Conservation (phyloP, 495 filamentous ascomycete genomes). For the Penicillium dipodomyicola region DNA sequence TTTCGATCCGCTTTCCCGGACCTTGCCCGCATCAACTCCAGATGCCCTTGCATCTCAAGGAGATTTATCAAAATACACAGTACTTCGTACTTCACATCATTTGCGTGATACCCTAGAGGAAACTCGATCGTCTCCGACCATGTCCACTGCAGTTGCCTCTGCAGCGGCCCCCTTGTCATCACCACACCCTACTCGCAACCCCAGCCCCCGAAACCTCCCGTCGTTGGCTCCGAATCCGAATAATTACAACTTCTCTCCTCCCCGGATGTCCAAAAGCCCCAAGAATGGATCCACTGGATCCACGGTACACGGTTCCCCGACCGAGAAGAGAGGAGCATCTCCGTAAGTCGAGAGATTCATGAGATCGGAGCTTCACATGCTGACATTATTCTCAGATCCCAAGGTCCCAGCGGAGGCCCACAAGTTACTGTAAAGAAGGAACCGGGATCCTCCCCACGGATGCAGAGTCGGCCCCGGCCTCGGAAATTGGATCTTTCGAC, state of each 20-base stretch:
- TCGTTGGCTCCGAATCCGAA: slow-evolving; percentile 35
- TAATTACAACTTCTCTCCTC: slow-evolving; percentile 34
- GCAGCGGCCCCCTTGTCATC: slow-evolving; percentile 47
- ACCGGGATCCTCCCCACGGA: slow-evolving; percentile 76
- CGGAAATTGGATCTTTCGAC: slow-evolving; percentile 86
- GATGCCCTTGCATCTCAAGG: slow-evolving; percentile 6
- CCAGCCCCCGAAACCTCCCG: slow-evolving; percentile 50
- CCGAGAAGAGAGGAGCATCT: slow-evolving; percentile 52
- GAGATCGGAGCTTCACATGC: background rate
- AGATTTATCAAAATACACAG: background rate
- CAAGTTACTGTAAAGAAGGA: slow-evolving; percentile 97
- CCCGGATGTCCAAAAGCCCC: slow-evolving; percentile 35
- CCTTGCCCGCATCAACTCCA: background rate
- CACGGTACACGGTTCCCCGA: slow-evolving; percentile 40
- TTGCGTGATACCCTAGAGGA: background rate
- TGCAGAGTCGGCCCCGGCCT: slow-evolving; percentile 76
- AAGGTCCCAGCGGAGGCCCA: slow-evolving; percentile 50
- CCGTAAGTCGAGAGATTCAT: slow-evolving; percentile 46
- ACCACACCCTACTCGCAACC: slow-evolving; percentile 46
- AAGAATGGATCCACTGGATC: slow-evolving; percentile 44
- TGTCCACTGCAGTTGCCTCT: slow-evolving; percentile 55
- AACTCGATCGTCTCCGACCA: slow-evolving; percentile 16
- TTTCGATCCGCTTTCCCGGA: slow-evolving; percentile 1
- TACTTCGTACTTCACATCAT: background rate
- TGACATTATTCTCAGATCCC: slow-evolving; percentile 25